Evolutionary conservation across 768 basidiomycete genomes (phyloP).

Genomic region (Psilocybe sp.): DNA sequence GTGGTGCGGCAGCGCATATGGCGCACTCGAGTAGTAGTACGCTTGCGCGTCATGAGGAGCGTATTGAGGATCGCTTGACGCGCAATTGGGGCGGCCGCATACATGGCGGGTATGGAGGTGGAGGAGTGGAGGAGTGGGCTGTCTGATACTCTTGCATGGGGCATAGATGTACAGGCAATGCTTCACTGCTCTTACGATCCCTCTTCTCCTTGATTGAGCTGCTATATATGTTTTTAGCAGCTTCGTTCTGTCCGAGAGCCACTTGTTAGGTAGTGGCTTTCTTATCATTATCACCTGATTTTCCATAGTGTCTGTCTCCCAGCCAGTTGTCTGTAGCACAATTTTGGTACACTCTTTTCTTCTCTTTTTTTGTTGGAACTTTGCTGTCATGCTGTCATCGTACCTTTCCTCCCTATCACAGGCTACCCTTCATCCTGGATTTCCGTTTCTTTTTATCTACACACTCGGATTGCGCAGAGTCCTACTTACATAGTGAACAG

Average conservation of each 20-base stretch:
- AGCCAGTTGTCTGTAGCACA: no score
- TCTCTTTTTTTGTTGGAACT: no score
- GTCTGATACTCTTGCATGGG: slow-evolving; percentile 26
- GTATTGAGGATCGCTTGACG: slow-evolving; percentile 50
- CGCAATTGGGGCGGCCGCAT: slow-evolving; percentile 45
- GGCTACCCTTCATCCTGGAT: no score
- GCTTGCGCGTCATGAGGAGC: slow-evolving; percentile 37
- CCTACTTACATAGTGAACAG: no score
- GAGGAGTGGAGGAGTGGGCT: slow-evolving; percentile 52
- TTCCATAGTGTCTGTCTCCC: not conserved
- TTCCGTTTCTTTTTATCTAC: no score
- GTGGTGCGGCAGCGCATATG: slow-evolving; percentile 15
- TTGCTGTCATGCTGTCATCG: no score
- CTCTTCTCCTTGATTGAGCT: not conserved
- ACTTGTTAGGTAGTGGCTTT: not conserved
- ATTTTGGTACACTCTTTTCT: no score
- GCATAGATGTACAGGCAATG: not conserved
- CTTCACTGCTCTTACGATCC: not conserved
- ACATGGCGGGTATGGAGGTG: slow-evolving; percentile 30
- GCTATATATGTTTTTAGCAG: not conserved
- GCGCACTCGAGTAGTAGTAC: slow-evolving; percentile 7
- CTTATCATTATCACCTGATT: not conserved
- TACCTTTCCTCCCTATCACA: no score
- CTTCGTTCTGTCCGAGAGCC: no score
- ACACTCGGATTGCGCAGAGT: no score